phyloP scores from a whole-genome alignment of 2,329 filamentous ascomycete species.

The Aureobasidium lini region DNA sequence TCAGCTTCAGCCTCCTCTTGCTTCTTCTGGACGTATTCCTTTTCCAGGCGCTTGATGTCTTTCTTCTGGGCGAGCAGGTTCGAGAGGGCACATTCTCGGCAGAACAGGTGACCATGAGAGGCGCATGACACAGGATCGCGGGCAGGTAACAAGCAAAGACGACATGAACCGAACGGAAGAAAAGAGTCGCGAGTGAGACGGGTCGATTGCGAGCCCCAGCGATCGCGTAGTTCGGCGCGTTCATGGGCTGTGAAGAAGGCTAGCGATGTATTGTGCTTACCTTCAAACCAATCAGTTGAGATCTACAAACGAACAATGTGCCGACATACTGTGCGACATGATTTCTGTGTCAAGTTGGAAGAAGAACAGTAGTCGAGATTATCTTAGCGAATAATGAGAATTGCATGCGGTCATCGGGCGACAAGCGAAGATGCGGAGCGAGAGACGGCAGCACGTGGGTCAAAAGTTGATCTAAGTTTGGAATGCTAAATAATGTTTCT shows the following conservation, averaged over 20 bases:
- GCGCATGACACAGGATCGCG: slow-evolving; percentile 76
- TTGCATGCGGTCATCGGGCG: not conserved
- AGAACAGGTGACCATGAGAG: slow-evolving; percentile 78
- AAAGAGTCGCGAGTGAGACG: slow-evolving; percentile 85
- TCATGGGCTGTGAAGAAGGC: slow-evolving; percentile 93
- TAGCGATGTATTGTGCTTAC: slow-evolving; percentile 82
- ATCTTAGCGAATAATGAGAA: not conserved
- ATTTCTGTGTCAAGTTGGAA: not conserved
- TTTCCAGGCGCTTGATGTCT: slow-evolving; percentile 78
- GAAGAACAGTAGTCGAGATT: not conserved
- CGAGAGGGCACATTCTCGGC: slow-evolving; percentile 82
- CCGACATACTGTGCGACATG: slow-evolving; percentile 23
- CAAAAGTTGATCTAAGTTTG: not conserved
- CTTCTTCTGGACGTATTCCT: slow-evolving; percentile 50
- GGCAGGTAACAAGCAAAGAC: slow-evolving; percentile 75
- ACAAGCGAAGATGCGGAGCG: not conserved
- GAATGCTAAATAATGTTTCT: slow-evolving; percentile 6
- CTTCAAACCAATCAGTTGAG: slow-evolving; percentile 17
- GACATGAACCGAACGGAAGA: slow-evolving; percentile 81
- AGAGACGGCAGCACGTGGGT: slow-evolving; percentile 4
- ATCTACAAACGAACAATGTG: not conserved
- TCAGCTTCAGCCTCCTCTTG: slow-evolving; percentile 57
- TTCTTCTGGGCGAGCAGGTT: slow-evolving; percentile 89
- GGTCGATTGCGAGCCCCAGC: slow-evolving; percentile 77
- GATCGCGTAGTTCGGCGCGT: slow-evolving; percentile 68